Evolutionary conservation across 1,284 basidiomycete genomes (phyloP).

Genomic region (Pseudozyma tsukubaensis): DNA sequence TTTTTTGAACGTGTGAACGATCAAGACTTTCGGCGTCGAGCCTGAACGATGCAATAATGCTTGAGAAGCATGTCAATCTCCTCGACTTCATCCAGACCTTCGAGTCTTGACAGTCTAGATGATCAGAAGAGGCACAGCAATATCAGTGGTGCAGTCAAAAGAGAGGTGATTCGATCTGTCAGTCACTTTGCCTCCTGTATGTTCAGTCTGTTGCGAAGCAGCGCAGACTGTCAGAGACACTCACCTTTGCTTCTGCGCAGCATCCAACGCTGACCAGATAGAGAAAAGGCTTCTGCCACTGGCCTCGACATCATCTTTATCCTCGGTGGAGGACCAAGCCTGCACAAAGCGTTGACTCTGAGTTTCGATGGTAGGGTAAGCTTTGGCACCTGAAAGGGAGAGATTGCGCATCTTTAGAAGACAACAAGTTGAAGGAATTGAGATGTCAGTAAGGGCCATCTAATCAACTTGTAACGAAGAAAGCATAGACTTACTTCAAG

Average conservation of each 20-base stretch:
- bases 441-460: too few relatives aligned
- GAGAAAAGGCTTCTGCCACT: conserved; percentile 36
- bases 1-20: neutral
- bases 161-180: neutral
- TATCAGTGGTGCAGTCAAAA: too few relatives aligned
- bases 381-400: conserved; percentile 58
- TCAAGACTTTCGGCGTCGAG: conserved; percentile 6
- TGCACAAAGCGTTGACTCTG: conserved; percentile 48
- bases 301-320: conserved; percentile 2
- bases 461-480: too few relatives aligned
- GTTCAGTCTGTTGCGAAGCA: neutral
- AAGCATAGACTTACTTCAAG: conserved; percentile 43
- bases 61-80: conserved; percentile 67
- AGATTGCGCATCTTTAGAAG: conserved; percentile 45
- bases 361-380: conserved; percentile 45
- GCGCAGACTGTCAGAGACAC: neutral
- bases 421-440: neutral
- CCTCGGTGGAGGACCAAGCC: conserved; percentile 12
- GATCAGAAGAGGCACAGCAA: neutral
- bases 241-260: conserved; percentile 41
- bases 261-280: conserved; percentile 45
- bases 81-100: conserved; percentile 67
- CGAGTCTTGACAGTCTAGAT: conserved; percentile 51
- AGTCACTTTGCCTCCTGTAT: neutral
- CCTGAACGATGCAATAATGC: conserved; percentile 60